Percentiles rank a stretch among this genome's conserved stretches.
phyloP scores from a whole-genome alignment of 192 early-diverging fungal genomes.

The Backusella tarrabulga region DNA sequence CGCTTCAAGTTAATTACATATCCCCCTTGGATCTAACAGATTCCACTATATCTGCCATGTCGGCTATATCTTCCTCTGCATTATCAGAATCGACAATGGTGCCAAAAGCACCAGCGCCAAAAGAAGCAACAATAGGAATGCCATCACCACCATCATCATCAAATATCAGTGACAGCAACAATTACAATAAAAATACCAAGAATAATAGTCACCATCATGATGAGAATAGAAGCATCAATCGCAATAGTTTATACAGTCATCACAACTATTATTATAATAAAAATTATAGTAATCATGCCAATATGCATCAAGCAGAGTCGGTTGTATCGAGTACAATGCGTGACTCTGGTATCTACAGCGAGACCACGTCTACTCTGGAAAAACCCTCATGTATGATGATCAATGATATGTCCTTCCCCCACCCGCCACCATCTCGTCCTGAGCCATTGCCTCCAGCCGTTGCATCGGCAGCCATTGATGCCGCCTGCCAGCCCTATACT shows the following conservation, averaged over 20 bases:
- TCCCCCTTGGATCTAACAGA: neutral
- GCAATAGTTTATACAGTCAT: neutral
- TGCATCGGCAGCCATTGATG: neutral
- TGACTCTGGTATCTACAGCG: constrained; percentile 12
- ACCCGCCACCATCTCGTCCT: constrained; percentile 3
- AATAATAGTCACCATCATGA: neutral
- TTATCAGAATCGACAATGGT: neutral
- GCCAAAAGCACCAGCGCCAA: neutral
- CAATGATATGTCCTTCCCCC: neutral
- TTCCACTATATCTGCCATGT: neutral
- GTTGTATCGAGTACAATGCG: neutral
- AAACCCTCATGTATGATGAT: neutral
- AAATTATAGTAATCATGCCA: neutral
- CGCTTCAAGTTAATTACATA: neutral
- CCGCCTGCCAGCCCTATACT: neutral
- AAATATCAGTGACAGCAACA: neutral
- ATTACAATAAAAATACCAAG: neutral
- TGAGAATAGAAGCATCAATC: neutral
- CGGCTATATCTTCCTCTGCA: neutral
- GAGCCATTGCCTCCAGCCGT: neutral
- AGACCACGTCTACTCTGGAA: neutral
- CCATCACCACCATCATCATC: neutral
- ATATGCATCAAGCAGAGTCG: neutral
- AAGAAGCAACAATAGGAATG: no score
- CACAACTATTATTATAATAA: neutral